These are phyloP conservation scores for Fraxinus nigra DNA, from an alignment of 305 asterid genomes.

Conservation along the genomic window DNA sequence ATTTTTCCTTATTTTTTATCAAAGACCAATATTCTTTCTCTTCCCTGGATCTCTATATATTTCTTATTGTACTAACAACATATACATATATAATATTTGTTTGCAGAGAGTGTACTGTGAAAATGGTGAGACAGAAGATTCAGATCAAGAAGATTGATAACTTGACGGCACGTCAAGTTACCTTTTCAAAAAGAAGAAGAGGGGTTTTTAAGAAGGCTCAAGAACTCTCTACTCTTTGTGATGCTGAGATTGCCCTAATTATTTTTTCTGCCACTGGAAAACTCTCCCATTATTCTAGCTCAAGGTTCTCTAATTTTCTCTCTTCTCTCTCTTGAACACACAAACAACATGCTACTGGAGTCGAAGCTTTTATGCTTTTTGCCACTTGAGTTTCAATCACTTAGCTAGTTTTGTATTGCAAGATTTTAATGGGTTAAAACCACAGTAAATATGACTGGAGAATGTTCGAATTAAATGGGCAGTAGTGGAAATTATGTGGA, in stretches of 20 bases:
- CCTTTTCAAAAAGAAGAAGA: conserved; percentile 77
- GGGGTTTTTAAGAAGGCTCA: conserved; percentile 86
- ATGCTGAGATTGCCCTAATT: conserved; percentile 70
- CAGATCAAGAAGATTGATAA: conserved; percentile 76
- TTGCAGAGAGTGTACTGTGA: neutral
- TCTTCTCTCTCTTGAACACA: conserved; percentile 16
- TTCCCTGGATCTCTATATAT: neutral
- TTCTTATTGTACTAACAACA: neutral
- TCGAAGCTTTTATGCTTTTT: neutral
- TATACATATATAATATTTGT: neutral
- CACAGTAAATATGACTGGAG: neutral
- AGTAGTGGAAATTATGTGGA: neutral
- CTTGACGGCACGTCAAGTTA: conserved; percentile 71
- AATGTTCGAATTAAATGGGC: neutral
- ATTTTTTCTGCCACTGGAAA: conserved; percentile 80
- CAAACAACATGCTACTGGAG: neutral
- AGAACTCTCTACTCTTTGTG: conserved; percentile 79
- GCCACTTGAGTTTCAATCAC: neutral
- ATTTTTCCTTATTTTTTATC: neutral
- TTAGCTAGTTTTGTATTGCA: neutral
- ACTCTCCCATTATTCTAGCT: conserved; percentile 55
- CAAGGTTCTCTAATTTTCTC: conserved; percentile 43
- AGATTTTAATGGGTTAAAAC: neutral
- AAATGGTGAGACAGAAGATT: conserved; percentile 76
- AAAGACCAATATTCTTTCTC: conserved; percentile 1